phyloP scores from a whole-genome alignment of 192 early-diverging fungal genomes.

The Podila epigama region DNA sequence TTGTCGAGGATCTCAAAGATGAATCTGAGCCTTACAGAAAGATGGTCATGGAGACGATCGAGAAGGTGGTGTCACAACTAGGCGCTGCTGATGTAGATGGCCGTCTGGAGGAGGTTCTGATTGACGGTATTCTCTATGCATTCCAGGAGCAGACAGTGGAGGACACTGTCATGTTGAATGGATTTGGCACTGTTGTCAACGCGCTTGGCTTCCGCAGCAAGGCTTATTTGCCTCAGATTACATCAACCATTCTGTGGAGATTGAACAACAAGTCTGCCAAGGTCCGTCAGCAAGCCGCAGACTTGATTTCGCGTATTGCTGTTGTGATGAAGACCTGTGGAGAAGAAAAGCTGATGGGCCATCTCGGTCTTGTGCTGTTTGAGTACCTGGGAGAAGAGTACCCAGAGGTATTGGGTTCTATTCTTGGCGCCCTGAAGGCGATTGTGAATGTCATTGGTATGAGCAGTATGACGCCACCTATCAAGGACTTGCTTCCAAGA shows the following conservation, averaged over 20 bases:
- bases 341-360: conserved; percentile 94
- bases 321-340: conserved; percentile 94
- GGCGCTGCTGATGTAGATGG: conserved; percentile 93
- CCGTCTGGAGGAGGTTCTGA: conserved; percentile 91
- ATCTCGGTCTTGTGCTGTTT: conserved; percentile 92
- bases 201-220: conserved; percentile 88
- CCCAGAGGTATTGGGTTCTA: conserved; percentile 96
- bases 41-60: conserved; percentile 98
- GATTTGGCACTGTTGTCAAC: conserved; percentile 95
- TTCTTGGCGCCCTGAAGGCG: conserved; percentile 89
- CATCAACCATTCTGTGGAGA: conserved; percentile 94
- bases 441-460: conserved; percentile 99
- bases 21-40: conserved; percentile 92
- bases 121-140: conserved; percentile 96
- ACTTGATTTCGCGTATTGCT: conserved; percentile 93
- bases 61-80: conserved; percentile 75
- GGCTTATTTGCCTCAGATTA: conserved; percentile 94
- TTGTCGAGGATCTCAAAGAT: conserved; percentile 95
- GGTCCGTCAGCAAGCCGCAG: conserved; percentile 97
- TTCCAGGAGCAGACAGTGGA: conserved; percentile 99
- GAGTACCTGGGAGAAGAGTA: conserved; percentile 99
- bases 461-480: conserved; percentile 97
- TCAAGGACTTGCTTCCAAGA: conserved; percentile 95
- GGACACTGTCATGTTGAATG: conserved; percentile 91
- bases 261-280: conserved; percentile 97